These are phyloP conservation scores for Aspergillus asperescens DNA, from an alignment of 495 filamentous ascomycete species.

Conservation along the genomic window DNA sequence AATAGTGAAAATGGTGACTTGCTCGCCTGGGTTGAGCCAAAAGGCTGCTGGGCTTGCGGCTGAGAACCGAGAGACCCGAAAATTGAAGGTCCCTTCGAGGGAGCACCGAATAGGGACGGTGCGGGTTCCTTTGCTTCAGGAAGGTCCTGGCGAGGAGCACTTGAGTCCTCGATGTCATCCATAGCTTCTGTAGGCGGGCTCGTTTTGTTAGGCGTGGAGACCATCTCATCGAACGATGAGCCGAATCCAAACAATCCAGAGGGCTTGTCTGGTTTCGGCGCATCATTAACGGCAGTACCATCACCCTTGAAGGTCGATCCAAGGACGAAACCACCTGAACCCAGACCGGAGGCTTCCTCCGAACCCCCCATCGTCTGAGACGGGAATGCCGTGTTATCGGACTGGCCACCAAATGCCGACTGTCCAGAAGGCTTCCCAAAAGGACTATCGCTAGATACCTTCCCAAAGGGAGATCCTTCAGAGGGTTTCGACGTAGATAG, in stretches of 20 bases:
- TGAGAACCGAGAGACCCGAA: slow-evolving; percentile 28
- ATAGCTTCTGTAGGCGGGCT: slow-evolving; percentile 30
- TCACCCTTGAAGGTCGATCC: slow-evolving; percentile 79
- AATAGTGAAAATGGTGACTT: slow-evolving; percentile 38
- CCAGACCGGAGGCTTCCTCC: slow-evolving; percentile 49
- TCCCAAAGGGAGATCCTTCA: slow-evolving; percentile 27
- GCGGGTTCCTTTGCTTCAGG: slow-evolving; percentile 33
- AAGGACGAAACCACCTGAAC: slow-evolving; percentile 58
- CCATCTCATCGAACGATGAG: slow-evolving; percentile 25
- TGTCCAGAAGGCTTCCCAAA: slow-evolving; percentile 18
- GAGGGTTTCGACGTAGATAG: slow-evolving; percentile 28
- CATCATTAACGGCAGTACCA: slow-evolving; percentile 55
- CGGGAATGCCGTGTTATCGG: slow-evolving; percentile 30
- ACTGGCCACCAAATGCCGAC: slow-evolving; percentile 28
- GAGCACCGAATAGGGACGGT: slow-evolving; percentile 40
- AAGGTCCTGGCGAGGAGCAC: slow-evolving; percentile 14
- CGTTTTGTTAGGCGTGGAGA: slow-evolving; percentile 23
- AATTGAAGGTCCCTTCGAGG: slow-evolving; percentile 26
- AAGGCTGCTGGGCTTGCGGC: slow-evolving; percentile 24
- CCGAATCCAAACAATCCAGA: slow-evolving; percentile 35
- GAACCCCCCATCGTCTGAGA: slow-evolving; percentile 33
- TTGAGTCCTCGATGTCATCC: slow-evolving; percentile 37
- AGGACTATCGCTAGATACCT: slow-evolving; percentile 16
- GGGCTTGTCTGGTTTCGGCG: slow-evolving; percentile 44
- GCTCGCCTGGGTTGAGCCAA: slow-evolving; percentile 28